Base-by-base conservation (phyloP, 148 eudicot genomes). In the Chenopodium album region DNA sequence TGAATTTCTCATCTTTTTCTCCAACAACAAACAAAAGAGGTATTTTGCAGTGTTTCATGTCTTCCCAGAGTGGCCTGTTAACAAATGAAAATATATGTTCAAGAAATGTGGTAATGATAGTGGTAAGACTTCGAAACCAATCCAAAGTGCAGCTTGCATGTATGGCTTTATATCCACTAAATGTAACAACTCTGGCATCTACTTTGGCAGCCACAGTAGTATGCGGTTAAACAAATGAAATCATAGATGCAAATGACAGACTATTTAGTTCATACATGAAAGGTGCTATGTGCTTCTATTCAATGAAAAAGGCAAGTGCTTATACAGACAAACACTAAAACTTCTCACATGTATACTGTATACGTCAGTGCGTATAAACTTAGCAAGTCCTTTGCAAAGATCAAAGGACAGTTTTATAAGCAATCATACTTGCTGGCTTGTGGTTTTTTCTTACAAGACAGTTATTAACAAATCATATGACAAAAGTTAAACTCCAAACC, bases 51-150 rank as follows among this genome's bases (percentile, higher is more conserved):
- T 87, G 78, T 86, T 87, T 89, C 89, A 96, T 82, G 76, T 96
- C 98, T 54, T 91, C 95, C 99, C 99, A 96, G 83, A 94, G 78
- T 14, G 92, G 75, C 78, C 99, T 96, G 82, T 80, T 66, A 81
- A 68, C 75, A 37, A 71, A 63, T 7, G 34, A 41, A 52, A 70
- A 34, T 19, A 44, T 75, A 64, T 37, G 68, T 54, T 77, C 62
- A 73, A 54, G 46, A 26, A 71, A 50, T 13, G 37, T 4, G 19
- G 34, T 37, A 59, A 60, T 31, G 31, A 73, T 64, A 50, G 52
- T 17, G 69, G 59, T 4, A 65, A 26, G 48, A 19, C 34, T 60
- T 56, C 2, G 47, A n/a, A 13, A 7, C 4, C 22, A 16, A 11
- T 32, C 31, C n/a, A 31, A 19, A 41, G 20, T 76, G 67, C 20